A percentile compares a stretch with the other conserved stretches of the same genome.
phyloP scores from a whole-genome alignment of 1,284 basidiomycete species.

The Rhodotorula sp. region DNA sequence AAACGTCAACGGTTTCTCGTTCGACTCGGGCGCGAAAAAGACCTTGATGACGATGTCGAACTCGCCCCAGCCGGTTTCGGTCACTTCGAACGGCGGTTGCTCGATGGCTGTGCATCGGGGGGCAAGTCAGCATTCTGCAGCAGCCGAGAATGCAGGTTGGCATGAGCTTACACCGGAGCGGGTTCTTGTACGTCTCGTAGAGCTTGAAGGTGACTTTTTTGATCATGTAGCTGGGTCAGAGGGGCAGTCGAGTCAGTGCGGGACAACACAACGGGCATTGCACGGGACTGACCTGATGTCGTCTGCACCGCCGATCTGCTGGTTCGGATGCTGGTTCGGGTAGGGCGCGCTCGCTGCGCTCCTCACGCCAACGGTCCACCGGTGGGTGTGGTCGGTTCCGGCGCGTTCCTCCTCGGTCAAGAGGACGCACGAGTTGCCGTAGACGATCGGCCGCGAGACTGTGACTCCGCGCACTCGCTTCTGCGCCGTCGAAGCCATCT shows the following conservation, averaged over 20 bases:
- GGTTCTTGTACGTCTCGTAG: slow-evolving; percentile 93
- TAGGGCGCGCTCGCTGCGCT: slow-evolving; percentile 54
- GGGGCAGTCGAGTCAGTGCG: no score
- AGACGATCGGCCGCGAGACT: slow-evolving; percentile 87
- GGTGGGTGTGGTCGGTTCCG: slow-evolving; percentile 79
- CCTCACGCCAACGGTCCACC: slow-evolving; percentile 94
- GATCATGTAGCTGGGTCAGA: slow-evolving; percentile 65
- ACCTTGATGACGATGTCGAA: slow-evolving; percentile 95
- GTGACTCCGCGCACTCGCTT: slow-evolving; percentile 60
- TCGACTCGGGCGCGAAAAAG: slow-evolving; percentile 85
- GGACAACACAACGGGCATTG: no score
- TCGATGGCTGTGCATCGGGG: slow-evolving; percentile 66
- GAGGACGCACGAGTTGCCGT: slow-evolving; percentile 89
- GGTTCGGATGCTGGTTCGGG: slow-evolving; percentile 58
- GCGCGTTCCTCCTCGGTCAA: slow-evolving; percentile 70
- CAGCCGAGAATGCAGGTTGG: slow-evolving; percentile 7
- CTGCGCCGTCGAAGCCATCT: slow-evolving; percentile 6
- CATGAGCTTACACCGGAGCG: slow-evolving; percentile 70
- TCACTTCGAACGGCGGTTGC: slow-evolving; percentile 87
- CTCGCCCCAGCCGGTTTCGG: slow-evolving; percentile 99
- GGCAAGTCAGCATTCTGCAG: slow-evolving; percentile 1
- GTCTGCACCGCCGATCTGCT: slow-evolving; percentile 53
- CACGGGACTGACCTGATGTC: slow-evolving; percentile 45
- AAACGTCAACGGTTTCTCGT: slow-evolving; percentile 82
- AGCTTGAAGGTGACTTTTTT: slow-evolving; percentile 96